Percentiles rank a stretch among this genome's conserved stretches.
Evolutionary conservation across 2,329 filamentous ascomycete species (phyloP).

Genomic region (Alternaria brassicae): DNA sequence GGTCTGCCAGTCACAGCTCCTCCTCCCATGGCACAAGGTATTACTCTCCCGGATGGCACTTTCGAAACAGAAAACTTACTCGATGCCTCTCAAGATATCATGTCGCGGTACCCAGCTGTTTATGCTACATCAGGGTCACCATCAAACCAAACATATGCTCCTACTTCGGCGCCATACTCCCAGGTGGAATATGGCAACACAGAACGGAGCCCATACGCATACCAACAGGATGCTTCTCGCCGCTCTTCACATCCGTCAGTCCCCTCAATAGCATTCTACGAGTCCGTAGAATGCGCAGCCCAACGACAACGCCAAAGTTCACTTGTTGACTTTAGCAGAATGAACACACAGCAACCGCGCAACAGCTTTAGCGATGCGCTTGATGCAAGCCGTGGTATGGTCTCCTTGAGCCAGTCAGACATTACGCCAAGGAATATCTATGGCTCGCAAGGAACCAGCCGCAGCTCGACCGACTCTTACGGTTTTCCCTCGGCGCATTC

Average conservation of each 20-base stretch:
- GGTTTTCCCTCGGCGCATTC: slow-evolving; percentile 88
- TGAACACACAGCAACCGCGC: slow-evolving; percentile 63
- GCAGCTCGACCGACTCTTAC: slow-evolving; percentile 84
- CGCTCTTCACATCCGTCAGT: slow-evolving; percentile 88
- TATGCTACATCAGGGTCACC: slow-evolving; percentile 75
- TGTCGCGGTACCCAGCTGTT: slow-evolving; percentile 73
- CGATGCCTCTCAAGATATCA: slow-evolving; percentile 75
- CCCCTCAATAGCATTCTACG: slow-evolving; percentile 61
- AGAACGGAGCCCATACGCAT: slow-evolving; percentile 62
- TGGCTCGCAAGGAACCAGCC: slow-evolving; percentile 66
- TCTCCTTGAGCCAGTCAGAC: slow-evolving; percentile 88
- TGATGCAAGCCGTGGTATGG: slow-evolving; percentile 92
- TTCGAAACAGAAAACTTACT: slow-evolving; percentile 72
- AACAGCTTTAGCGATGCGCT: slow-evolving; percentile 86
- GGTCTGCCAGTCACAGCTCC: slow-evolving; percentile 76
- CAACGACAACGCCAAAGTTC: slow-evolving; percentile 64
- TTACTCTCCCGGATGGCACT: slow-evolving; percentile 69
- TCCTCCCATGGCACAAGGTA: slow-evolving; percentile 72
- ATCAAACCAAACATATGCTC: slow-evolving; percentile 71
- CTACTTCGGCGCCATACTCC: slow-evolving; percentile 75
- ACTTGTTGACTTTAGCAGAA: slow-evolving; percentile 70
- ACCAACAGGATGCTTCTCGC: slow-evolving; percentile 64
- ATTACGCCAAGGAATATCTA: slow-evolving; percentile 83
- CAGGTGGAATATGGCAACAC: slow-evolving; percentile 72
- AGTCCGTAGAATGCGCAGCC: slow-evolving; percentile 50